These are phyloP conservation scores for Lanzia echinophila DNA, from an alignment of 2,329 filamentous ascomycete species.

Conservation along the genomic window DNA sequence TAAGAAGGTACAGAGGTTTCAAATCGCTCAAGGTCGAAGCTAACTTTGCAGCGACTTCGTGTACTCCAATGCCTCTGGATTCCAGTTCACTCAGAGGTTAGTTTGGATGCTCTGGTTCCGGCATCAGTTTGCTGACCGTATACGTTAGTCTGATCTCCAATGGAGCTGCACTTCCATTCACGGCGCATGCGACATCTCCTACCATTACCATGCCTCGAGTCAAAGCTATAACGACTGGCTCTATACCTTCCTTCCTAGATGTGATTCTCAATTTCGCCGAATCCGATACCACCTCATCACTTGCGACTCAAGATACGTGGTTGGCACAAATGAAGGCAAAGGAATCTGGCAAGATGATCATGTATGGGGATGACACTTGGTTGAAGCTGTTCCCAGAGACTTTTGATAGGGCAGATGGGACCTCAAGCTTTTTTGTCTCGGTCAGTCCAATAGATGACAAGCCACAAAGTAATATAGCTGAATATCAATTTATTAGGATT, in stretches of 20 bases:
- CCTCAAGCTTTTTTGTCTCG: conserved; percentile 96
- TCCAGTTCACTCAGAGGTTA: conserved; percentile 82
- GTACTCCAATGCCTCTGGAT: conserved; percentile 72
- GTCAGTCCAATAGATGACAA: conserved; percentile 46
- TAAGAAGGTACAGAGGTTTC: conserved; percentile 62
- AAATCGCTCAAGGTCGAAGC: conserved; percentile 1
- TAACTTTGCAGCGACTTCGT: conserved; percentile 73
- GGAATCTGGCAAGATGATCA: conserved; percentile 66
- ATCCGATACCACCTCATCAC: conserved; percentile 80
- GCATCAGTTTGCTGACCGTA: conserved; percentile 6
- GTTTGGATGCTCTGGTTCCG: conserved; percentile 12
- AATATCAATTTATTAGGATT: conserved; percentile 57
- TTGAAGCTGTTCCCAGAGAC: conserved; percentile 88
- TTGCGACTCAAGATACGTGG: conserved; percentile 91
- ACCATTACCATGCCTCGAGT: conserved; percentile 98
- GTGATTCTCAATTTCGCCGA: conserved; percentile 96
- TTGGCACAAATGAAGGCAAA: conserved; percentile 82
- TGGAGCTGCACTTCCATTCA: conserved; percentile 84
- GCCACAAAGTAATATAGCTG: conserved; percentile 24
- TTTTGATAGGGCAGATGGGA: conserved; percentile 84
- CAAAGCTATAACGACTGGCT: conserved; percentile 95
- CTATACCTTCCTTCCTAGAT: conserved; percentile 96
- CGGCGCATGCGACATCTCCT: conserved; percentile 89
- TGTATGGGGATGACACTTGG: conserved; percentile 99
- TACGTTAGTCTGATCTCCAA: conserved; percentile 39